phyloP scores from a whole-genome alignment of 225 moss, liverwort and hornwort genomes.

The Lunularia cruciata region DNA sequence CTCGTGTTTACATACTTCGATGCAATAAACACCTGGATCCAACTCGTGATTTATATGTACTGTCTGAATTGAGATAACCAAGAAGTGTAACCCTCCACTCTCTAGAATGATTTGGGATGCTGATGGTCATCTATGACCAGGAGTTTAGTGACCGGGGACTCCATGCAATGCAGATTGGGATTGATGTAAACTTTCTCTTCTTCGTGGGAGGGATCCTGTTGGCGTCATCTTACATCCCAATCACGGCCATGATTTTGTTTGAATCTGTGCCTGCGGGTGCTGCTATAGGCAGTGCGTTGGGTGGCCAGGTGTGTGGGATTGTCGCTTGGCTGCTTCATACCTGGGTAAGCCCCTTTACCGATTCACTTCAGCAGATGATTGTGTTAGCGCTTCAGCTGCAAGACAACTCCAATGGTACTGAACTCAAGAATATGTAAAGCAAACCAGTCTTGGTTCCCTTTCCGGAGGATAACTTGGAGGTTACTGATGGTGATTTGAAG shows the following conservation, averaged over 20 bases:
- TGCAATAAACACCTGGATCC: no score
- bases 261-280: constrained; percentile 30
- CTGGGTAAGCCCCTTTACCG: constrained; percentile 16
- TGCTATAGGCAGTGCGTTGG: constrained; percentile 32
- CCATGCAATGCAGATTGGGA: constrained; percentile 24
- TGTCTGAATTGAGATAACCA: no score
- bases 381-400: no score
- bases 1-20: no score
- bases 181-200: constrained; percentile 41
- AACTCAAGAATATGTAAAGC: background rate
- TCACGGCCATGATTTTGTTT: constrained; percentile 18
- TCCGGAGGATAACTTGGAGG: no score
- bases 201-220: constrained; percentile 26
- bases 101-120: no score
- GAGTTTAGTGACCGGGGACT: no score
- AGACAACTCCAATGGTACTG: background rate
- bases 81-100: no score
- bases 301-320: constrained; percentile 21
- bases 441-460: background rate
- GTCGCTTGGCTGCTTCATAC: constrained; percentile 28
- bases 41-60: no score
- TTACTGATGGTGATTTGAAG: background rate
- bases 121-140: no score
- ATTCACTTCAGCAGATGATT: no score
- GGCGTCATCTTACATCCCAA: constrained; percentile 15